A percentile compares a stretch with the other conserved stretches of the same genome.
These are phyloP conservation scores for Trichosporon sp. DNA, from an alignment of 1,284 basidiomycete species.

Conservation along the genomic window DNA sequence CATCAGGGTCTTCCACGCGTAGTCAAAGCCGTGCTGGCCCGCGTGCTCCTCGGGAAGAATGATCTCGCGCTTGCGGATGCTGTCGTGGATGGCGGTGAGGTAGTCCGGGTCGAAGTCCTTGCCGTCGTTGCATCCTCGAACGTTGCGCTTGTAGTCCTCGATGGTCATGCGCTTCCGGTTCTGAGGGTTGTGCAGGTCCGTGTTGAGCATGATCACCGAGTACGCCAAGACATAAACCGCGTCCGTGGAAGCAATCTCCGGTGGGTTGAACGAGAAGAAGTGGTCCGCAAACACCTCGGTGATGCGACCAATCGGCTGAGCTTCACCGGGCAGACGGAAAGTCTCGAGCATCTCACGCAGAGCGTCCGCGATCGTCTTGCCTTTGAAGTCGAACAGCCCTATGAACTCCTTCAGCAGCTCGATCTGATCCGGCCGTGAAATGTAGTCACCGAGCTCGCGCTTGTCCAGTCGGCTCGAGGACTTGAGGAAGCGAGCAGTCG, in stretches of 20 bases:
- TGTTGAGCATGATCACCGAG: conserved; percentile 98
- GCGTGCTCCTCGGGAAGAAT: conserved; percentile 97
- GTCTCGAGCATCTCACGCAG: conserved; percentile 90
- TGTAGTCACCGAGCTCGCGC: conserved; percentile 86
- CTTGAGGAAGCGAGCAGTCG: conserved; percentile 75
- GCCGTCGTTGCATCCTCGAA: conserved; percentile 88
- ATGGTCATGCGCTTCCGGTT: conserved; percentile 93
- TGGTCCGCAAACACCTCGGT: conserved; percentile 90
- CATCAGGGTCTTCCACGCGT: conserved; percentile 96
- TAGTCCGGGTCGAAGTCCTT: conserved; percentile 80
- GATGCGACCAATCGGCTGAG: conserved; percentile 90
- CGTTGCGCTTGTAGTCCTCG: conserved; percentile 88
- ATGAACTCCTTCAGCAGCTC: conserved; percentile 86
- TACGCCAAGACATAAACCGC: conserved; percentile 92
- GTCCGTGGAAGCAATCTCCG: conserved; percentile 84
- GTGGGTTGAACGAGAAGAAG: conserved; percentile 80
- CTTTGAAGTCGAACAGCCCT: conserved; percentile 80
- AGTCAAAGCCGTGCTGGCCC: conserved; percentile 95
- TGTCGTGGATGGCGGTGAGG: conserved; percentile 84
- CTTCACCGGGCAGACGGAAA: conserved; percentile 91
- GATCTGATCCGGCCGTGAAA: conserved; percentile 82
- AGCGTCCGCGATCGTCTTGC: conserved; percentile 89
- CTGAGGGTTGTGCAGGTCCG: conserved; percentile 96
- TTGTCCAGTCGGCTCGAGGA: conserved; percentile 84
- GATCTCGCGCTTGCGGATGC: conserved; percentile 89